Percentiles rank a stretch among this genome's conserved stretches.
Conservation (phyloP, 2,329 filamentous ascomycete species). For the Juglanconis juglandina region DNA sequence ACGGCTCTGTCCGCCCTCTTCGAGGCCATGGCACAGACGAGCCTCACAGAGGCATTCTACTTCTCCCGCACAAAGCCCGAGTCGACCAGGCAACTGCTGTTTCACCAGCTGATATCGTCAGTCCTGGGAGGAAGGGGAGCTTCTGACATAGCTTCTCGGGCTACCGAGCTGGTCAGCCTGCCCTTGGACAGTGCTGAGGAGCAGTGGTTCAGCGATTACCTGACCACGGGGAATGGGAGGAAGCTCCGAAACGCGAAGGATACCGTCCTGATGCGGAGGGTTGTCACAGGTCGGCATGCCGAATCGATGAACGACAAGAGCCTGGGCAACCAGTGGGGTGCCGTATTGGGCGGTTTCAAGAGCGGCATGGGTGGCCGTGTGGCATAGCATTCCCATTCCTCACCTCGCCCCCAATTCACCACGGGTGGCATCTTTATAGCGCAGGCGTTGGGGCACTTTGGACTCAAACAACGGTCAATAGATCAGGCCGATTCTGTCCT, state of each 20-base stretch:
- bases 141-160: conserved; percentile 48
- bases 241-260: conserved; percentile 65
- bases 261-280: conserved; percentile 69
- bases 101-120: conserved; percentile 61
- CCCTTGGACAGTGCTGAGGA: conserved; percentile 71
- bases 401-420: neutral
- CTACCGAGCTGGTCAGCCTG: conserved; percentile 68
- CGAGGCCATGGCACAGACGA: conserved; percentile 63
- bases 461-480: neutral
- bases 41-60: conserved; percentile 68
- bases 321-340: conserved; percentile 44
- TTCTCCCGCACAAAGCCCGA: conserved; percentile 67
- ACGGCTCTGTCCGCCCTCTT: conserved; percentile 66
- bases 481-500: neutral
- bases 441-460: neutral
- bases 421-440: neutral
- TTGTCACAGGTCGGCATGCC: conserved; percentile 61
- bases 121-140: conserved; percentile 45
- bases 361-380: conserved; percentile 36
- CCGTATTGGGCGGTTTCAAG: conserved; percentile 50
- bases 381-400: neutral
- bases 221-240: conserved; percentile 63
- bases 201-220: conserved; percentile 67
- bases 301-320: conserved; percentile 44
- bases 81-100: conserved; percentile 58